Base-by-base conservation (phyloP, 2,329 filamentous ascomycete species). In the Alternaria angustiovoidea region DNA sequence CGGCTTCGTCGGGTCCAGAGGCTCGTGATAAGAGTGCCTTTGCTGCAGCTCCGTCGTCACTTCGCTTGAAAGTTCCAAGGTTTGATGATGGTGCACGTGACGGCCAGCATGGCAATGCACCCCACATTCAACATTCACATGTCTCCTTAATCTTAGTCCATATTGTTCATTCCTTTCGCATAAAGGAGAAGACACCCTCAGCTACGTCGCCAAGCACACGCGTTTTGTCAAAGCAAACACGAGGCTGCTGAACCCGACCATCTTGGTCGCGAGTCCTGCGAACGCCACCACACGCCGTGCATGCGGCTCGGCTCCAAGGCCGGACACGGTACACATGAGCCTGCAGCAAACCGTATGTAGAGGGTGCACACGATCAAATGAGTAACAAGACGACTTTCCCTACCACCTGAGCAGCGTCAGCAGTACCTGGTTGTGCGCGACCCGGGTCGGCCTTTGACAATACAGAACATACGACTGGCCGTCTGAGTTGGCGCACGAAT, bases 1-100 rank as follows among this genome's bases (percentile, higher is more conserved):
- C 53, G 54, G 54, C 56, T 57, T 59, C 49, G 56, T 54, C 43
- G 64, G 59, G 63, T 56, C 54, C 60, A 64, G 67, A 65, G 64
- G 63, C 69, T 71, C 63, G 67, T 70, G 67, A 71, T 69, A 64
- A 49, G 61, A 55, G 61, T 61, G 52, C 60, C 62, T 65, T 59
- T 57, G 59, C 60, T 60, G 57, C 41, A 59, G 63, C 56, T 68
- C 61, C 65, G 63, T 72, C 72, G 70, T 75, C 71, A 72, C 72
- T 63, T 64, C 52, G 62, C 59, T 62, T 62, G 51, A 51, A 66
- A 61, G 60, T 66, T 70, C 64, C 57, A 59, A 60, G 62, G 59
- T 51, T 63, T 59, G 43, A 63, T 51, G 36, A 36, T 52, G 32
- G 46, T 18, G 51, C 59, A 65, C 58, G 59, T 63, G 63, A 53